phyloP scores from a whole-genome alignment of 306 rosid species.

The Ochetophila trinervis region DNA sequence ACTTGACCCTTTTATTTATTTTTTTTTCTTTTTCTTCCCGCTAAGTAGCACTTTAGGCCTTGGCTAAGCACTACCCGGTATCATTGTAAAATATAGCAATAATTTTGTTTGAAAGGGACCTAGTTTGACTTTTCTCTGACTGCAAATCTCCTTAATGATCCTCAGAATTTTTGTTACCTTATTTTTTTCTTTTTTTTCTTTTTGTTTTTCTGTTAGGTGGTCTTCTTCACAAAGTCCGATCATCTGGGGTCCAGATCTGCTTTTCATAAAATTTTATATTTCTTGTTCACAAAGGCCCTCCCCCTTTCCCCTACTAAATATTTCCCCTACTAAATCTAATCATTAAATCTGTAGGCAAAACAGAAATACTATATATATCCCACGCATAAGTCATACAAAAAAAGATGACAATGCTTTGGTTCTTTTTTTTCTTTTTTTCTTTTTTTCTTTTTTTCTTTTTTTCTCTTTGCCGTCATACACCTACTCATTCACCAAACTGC shows the following conservation, averaged over 20 bases:
- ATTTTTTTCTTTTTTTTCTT: not conserved
- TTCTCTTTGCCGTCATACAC: slow-evolving; percentile 48
- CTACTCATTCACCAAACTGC: slow-evolving; percentile 38
- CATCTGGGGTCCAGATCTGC: slow-evolving; percentile 2
- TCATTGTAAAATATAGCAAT: slow-evolving; percentile 13
- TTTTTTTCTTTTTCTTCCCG: too few species aligned
- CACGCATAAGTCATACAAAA: slow-evolving; percentile 24
- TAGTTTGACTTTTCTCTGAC: slow-evolving; percentile 19
- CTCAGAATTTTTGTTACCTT: not conserved
- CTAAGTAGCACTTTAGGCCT: too few species aligned
- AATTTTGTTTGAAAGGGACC: slow-evolving; percentile 6
- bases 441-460: slow-evolving; percentile 1
- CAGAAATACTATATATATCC: not conserved
- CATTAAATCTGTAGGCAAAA: slow-evolving; percentile 11
- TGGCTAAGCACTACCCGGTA: slow-evolving; percentile 4
- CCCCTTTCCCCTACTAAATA: slow-evolving; percentile 7
- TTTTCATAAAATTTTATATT: not conserved
- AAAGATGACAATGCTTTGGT: slow-evolving; percentile 29
- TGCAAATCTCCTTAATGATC: not conserved
- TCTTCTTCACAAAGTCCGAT: slow-evolving; percentile 7
- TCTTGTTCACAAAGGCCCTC: not conserved
- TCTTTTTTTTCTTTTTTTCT: not conserved
- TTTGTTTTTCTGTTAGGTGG: not conserved
- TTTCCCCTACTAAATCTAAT: slow-evolving; percentile 12
- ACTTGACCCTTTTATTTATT: too few species aligned